These are phyloP conservation scores for Rhizopogon vinicolor DNA, from an alignment of 768 basidiomycete genomes.

Conservation along the genomic window DNA sequence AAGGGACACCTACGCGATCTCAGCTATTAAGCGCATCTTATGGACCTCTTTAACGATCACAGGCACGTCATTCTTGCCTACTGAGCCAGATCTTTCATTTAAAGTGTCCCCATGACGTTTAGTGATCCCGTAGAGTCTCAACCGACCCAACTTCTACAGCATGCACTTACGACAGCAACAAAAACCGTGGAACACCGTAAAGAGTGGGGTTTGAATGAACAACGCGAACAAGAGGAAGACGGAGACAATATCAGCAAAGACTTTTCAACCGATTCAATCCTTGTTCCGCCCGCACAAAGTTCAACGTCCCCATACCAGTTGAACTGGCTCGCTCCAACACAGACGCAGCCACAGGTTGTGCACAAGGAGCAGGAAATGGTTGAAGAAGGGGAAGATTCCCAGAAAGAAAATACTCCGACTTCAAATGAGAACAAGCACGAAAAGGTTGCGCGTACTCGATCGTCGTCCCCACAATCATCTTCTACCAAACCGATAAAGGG, in stretches of 20 bases:
- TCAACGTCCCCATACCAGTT: conserved; percentile 49
- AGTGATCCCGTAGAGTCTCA: conserved; percentile 50
- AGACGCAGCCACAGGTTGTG: conserved; percentile 30
- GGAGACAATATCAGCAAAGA: conserved; percentile 27
- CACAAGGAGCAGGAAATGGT: conserved; percentile 16
- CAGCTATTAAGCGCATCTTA: conserved; percentile 7
- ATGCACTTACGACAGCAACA: conserved; percentile 32
- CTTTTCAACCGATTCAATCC: conserved; percentile 37
- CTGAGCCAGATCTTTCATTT: conserved; percentile 1
- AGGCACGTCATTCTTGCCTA: conserved; percentile 30
- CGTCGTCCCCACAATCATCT: conserved; percentile 18
- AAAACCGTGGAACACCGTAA: conserved; percentile 12
- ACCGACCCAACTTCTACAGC: conserved; percentile 47
- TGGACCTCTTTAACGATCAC: conserved; percentile 31
- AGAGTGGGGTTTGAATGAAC: conserved; percentile 9
- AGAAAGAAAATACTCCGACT: conserved; percentile 45
- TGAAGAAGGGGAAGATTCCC: conserved; percentile 42
- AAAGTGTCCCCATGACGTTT: conserved; percentile 5
- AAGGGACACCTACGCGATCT: background rate
- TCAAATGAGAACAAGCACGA: conserved; percentile 16
- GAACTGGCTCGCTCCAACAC: conserved; percentile 51
- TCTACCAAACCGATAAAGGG: conserved; percentile 21
- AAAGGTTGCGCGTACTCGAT: conserved; percentile 7
- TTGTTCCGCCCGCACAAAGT: conserved; percentile 26
- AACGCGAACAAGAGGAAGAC: conserved; percentile 14